Percentiles rank a stretch among this genome's conserved stretches.
These are phyloP conservation scores for Phytophthora hybrid DNA, from an alignment of 352 stramenopile species.

Conservation along the genomic window DNA sequence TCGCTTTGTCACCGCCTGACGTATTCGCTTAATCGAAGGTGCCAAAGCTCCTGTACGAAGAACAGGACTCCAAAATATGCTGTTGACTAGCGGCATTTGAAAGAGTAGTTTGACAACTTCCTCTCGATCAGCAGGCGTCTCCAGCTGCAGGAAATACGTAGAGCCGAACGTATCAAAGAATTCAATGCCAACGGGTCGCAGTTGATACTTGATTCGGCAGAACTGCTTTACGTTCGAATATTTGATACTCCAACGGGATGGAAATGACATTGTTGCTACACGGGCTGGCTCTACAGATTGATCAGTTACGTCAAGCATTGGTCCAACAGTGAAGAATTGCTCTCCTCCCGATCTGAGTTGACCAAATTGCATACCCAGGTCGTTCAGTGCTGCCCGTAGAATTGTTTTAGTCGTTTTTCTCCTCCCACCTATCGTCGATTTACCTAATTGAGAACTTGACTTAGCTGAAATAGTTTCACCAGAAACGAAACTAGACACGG, in stretches of 20 bases:
- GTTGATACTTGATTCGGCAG: constrained; percentile 81
- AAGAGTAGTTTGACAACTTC: constrained; percentile 78
- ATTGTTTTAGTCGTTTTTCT: constrained; percentile 66
- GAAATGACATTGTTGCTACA: background rate
- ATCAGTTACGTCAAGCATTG: constrained; percentile 20
- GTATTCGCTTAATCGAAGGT: constrained; percentile 72
- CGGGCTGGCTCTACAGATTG: background rate
- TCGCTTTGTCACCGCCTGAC: constrained; percentile 73
- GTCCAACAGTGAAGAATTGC: constrained; percentile 60
- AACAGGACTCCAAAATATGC: constrained; percentile 81
- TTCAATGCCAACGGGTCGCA: constrained; percentile 79
- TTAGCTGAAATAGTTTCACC: constrained; percentile 7
- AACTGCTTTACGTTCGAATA: constrained; percentile 79
- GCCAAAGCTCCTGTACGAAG: constrained; percentile 68
- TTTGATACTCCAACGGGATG: constrained; percentile 67
- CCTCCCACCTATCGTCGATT: constrained; percentile 6
- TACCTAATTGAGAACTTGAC: constrained; percentile 15
- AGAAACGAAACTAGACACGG: background rate
- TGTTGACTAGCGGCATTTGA: constrained; percentile 85
- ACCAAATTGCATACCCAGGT: constrained; percentile 58
- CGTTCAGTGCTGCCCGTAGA: constrained; percentile 59
- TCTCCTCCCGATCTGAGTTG: constrained; percentile 42
- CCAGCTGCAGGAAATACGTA: constrained; percentile 80
- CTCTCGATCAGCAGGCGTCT: constrained; percentile 61
- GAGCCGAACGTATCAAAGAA: constrained; percentile 75